phyloP scores from a whole-genome alignment of 208 protist species.

The Novymonas esmeraldas region DNA sequence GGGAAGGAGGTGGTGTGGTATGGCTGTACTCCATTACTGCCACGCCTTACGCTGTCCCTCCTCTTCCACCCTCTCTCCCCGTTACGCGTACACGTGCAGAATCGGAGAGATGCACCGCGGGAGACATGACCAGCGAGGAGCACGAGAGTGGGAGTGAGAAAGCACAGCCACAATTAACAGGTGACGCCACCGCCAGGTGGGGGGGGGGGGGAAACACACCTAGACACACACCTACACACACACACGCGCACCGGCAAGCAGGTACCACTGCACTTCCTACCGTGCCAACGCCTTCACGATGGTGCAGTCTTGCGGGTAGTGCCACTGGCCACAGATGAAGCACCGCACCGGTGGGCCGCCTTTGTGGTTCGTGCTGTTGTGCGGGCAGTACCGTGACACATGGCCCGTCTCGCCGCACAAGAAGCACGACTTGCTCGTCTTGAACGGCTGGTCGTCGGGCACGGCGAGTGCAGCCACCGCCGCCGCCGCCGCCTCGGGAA shows the following conservation, averaged over 20 bases:
- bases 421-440: slow-evolving; percentile 73
- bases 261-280: neutral
- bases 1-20: too few species aligned
- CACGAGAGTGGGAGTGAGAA: too few species aligned
- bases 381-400: slow-evolving; percentile 77
- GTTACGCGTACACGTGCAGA: too few species aligned
- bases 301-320: slow-evolving; percentile 81
- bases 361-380: slow-evolving; percentile 46
- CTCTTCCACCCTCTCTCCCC: too few species aligned
- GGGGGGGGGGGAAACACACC: too few species aligned
- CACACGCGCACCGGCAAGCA: neutral
- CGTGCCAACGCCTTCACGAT: slow-evolving; percentile 44
- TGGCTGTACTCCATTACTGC: too few species aligned
- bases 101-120: too few species aligned
- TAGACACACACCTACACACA: slow-evolving; percentile 1
- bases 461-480: slow-evolving; percentile 6
- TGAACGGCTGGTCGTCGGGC: slow-evolving; percentile 56
- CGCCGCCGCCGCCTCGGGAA: slow-evolving; percentile 3
- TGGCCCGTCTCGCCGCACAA: slow-evolving; percentile 81
- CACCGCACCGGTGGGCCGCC: slow-evolving; percentile 75
- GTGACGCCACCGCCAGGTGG: too few species aligned
- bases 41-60: too few species aligned
- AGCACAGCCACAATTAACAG: too few species aligned
- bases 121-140: too few species aligned
- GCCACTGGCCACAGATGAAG: slow-evolving; percentile 91